Evolutionary conservation across 371 early-diverging fungal genomes (phyloP).

Genomic region (Lichtheimia corymbifera): DNA sequence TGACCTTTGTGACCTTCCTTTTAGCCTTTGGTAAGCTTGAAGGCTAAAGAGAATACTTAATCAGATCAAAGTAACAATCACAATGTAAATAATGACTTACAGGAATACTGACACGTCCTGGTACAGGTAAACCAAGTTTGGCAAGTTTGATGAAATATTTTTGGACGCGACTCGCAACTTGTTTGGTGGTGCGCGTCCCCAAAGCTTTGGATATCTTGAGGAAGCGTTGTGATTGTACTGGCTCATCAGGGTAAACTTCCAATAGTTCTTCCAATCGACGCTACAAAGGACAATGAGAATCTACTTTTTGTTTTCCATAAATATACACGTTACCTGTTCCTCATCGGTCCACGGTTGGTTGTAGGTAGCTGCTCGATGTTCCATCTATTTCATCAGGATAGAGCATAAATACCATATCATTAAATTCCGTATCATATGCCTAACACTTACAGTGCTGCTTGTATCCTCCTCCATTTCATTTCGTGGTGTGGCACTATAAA

Average conservation of each 20-base stretch:
- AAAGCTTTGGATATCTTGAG: slow-evolving; percentile 64
- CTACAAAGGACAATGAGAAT: slow-evolving; percentile 11
- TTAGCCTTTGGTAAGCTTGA: slow-evolving; percentile 33
- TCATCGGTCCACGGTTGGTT: slow-evolving; percentile 70
- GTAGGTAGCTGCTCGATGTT: slow-evolving; percentile 36
- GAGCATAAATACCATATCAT: background rate
- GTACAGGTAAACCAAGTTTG: slow-evolving; percentile 63
- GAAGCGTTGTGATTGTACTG: slow-evolving; percentile 63
- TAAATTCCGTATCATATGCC: background rate
- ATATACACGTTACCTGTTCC: slow-evolving; percentile 47
- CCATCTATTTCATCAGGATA: slow-evolving; percentile 2
- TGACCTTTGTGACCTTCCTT: slow-evolving; percentile 2
- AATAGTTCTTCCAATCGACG: slow-evolving; percentile 55
- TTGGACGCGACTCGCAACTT: slow-evolving; percentile 68
- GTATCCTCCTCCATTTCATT: too few species aligned
- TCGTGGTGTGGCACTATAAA: too few species aligned
- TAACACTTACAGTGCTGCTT: too few species aligned
- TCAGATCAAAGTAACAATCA: background rate
- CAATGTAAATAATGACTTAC: slow-evolving; percentile 22
- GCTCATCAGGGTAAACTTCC: slow-evolving; percentile 62
- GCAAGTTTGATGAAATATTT: slow-evolving; percentile 71
- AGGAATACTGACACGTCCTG: slow-evolving; percentile 58
- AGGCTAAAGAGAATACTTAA: slow-evolving; percentile 21
- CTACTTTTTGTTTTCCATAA: too few species aligned
- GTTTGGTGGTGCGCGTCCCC: slow-evolving; percentile 62